phyloP scores from a whole-genome alignment of 163 green algal genomes.

The Scenedesmus sp. region DNA sequence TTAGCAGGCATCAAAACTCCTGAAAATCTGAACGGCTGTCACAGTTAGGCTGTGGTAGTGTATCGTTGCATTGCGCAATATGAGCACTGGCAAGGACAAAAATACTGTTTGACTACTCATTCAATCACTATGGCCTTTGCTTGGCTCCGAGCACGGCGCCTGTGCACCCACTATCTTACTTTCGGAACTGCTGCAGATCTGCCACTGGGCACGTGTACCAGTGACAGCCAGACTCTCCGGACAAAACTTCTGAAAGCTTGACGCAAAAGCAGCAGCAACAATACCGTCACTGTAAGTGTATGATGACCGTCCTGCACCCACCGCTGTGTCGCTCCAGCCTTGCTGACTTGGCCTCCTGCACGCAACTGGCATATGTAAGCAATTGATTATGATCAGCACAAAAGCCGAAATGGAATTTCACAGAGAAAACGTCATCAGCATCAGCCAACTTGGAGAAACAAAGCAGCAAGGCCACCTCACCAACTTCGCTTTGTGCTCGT shows the following conservation, averaged over 20 bases:
- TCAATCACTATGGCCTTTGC: not conserved
- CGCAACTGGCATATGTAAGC: not conserved
- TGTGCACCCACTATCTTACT: not conserved
- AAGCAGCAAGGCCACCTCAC: not conserved
- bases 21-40: not conserved
- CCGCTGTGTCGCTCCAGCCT: slow-evolving; percentile 44
- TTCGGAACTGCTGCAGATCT: not conserved
- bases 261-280: not conserved
- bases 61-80: not conserved
- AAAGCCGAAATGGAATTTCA: not conserved
- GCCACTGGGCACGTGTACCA: not conserved
- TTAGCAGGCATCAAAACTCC: not conserved
- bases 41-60: not conserved
- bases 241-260: not conserved
- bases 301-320: not conserved
- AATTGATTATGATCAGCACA: not conserved
- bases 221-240: not conserved
- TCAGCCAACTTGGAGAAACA: not conserved
- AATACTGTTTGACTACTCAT: too few relatives aligned
- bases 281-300: not conserved
- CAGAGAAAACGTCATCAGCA: not conserved
- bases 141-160: not conserved
- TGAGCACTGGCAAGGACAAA: not conserved
- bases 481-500: not conserved
- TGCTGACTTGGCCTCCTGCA: slow-evolving; percentile 24